phyloP scores from a whole-genome alignment of 768 basidiomycete genomes.

The Sarcodon aspratus region DNA sequence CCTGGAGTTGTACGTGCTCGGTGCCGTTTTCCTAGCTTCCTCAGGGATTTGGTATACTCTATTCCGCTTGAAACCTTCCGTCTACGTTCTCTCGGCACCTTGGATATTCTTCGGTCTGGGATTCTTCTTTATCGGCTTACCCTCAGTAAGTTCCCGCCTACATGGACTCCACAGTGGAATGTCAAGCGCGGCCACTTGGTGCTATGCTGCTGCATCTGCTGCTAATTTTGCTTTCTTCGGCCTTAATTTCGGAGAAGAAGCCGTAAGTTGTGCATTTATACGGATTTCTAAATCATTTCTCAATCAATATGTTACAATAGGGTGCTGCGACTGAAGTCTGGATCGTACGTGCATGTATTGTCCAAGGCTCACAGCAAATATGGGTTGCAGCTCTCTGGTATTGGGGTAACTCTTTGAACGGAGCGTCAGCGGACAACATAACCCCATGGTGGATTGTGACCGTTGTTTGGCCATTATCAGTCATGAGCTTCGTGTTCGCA shows the following conservation, averaged over 20 bases:
- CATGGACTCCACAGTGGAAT: slow-evolving; percentile 53
- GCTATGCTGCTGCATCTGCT: slow-evolving; percentile 85
- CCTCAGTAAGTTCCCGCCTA: slow-evolving; percentile 56
- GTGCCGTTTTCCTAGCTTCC: slow-evolving; percentile 76
- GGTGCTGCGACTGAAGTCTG: slow-evolving; percentile 94
- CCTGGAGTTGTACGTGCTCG: slow-evolving; percentile 83
- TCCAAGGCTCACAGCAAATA: slow-evolving; percentile 91
- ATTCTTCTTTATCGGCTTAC: slow-evolving; percentile 86
- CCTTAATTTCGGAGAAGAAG: slow-evolving; percentile 95
- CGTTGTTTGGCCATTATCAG: slow-evolving; percentile 72
- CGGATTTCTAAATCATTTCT: neutral
- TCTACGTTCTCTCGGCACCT: slow-evolving; percentile 76
- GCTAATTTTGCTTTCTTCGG: slow-evolving; percentile 92
- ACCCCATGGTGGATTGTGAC: slow-evolving; percentile 82
- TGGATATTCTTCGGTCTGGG: slow-evolving; percentile 90
- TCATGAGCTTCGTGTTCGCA: slow-evolving; percentile 64
- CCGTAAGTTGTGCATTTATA: slow-evolving; percentile 32
- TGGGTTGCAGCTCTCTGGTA: slow-evolving; percentile 97
- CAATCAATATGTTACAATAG: slow-evolving; percentile 20
- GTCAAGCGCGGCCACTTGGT: slow-evolving; percentile 77
- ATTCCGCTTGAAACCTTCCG: slow-evolving; percentile 80
- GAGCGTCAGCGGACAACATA: slow-evolving; percentile 33
- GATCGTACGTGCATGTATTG: slow-evolving; percentile 83
- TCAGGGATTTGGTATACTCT: slow-evolving; percentile 85
- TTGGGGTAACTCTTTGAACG: slow-evolving; percentile 79